Conservation (phyloP, 179 eudicot genomes). For the Beta corolliflora region DNA sequence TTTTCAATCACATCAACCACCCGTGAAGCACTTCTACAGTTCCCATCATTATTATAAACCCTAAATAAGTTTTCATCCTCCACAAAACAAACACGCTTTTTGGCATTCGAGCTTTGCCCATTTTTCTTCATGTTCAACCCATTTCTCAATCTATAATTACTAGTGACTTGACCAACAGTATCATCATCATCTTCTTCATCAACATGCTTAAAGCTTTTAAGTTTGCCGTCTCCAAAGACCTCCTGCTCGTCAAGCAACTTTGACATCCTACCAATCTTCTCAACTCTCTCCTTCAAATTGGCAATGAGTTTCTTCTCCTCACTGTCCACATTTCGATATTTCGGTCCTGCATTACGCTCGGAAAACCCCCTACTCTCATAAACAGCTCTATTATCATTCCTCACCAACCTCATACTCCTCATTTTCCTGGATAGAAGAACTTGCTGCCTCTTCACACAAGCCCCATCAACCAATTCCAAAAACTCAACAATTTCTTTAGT, state of each 20-base stretch:
- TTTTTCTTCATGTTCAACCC: slow-evolving; percentile 31
- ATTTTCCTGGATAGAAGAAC: slow-evolving; percentile 27
- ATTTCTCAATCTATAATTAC: slow-evolving; percentile 21
- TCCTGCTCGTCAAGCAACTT: slow-evolving; percentile 37
- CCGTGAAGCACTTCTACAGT: slow-evolving; percentile 31
- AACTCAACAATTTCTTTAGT: slow-evolving; percentile 55
- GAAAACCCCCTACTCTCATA: slow-evolving; percentile 22
- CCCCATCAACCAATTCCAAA: slow-evolving; percentile 55
- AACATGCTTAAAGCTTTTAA: slow-evolving; percentile 26
- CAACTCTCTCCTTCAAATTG: slow-evolving; percentile 42
- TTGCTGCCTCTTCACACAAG: slow-evolving; percentile 38
- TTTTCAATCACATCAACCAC: slow-evolving; percentile 48
- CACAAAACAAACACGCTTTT: slow-evolving; percentile 62
- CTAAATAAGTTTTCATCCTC: slow-evolving; percentile 58
- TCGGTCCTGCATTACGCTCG: slow-evolving; percentile 25
- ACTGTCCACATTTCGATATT: slow-evolving; percentile 22
- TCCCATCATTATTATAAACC: slow-evolving; percentile 36
- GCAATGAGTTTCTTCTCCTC: slow-evolving; percentile 40
- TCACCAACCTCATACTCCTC: slow-evolving; percentile 39
- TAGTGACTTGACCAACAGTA: slow-evolving; percentile 10
- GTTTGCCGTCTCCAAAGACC: slow-evolving; percentile 24
- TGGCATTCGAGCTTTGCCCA: slow-evolving; percentile 31
- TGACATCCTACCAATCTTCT: slow-evolving; percentile 39
- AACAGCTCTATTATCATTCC: slow-evolving; percentile 35
- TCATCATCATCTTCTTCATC: slow-evolving; percentile 19